A percentile compares a stretch with the other conserved stretches of the same genome.
These are phyloP conservation scores for Scedosporium aurantiacum DNA, from an alignment of 2,329 filamentous ascomycete species.

Conservation along the genomic window DNA sequence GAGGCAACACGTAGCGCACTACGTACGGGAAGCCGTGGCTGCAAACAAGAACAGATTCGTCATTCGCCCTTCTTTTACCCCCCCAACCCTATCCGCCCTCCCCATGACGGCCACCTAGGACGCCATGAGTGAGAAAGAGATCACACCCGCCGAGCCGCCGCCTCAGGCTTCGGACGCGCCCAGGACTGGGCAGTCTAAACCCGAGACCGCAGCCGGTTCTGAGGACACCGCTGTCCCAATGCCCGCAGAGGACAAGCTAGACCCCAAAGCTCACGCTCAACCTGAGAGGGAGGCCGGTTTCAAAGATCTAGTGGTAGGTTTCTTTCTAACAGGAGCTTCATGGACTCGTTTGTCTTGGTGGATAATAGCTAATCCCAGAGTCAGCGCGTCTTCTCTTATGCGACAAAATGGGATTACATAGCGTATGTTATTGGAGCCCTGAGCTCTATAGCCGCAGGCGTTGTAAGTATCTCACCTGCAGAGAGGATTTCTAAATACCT, in stretches of 20 bases:
- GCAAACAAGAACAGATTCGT: background rate
- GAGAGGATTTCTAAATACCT: background rate
- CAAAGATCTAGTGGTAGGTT: slow-evolving; percentile 26
- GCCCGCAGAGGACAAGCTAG: background rate
- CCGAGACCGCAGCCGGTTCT: background rate
- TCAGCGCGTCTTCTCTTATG: slow-evolving; percentile 42
- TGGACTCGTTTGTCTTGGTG: background rate
- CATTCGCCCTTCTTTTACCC: background rate
- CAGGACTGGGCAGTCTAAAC: background rate
- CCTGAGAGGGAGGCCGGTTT: slow-evolving; percentile 30
- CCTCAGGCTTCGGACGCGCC: background rate
- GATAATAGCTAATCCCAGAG: slow-evolving; percentile 4
- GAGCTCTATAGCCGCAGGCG: slow-evolving; percentile 39
- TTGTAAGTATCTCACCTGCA: slow-evolving; percentile 11
- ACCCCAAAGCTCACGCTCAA: slow-evolving; percentile 11
- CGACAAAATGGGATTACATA: slow-evolving; percentile 38
- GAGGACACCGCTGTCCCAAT: background rate
- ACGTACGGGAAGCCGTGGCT: no score
- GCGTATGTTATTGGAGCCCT: slow-evolving; percentile 34
- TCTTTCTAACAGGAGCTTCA: slow-evolving; percentile 4
- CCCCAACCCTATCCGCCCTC: background rate
- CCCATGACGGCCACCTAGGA: background rate
- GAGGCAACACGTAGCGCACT: no score
- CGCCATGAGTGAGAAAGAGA: background rate
- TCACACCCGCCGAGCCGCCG: background rate